These are phyloP conservation scores for Claviceps quebecensis DNA, from an alignment of 2,329 filamentous ascomycete species.

Conservation along the genomic window DNA sequence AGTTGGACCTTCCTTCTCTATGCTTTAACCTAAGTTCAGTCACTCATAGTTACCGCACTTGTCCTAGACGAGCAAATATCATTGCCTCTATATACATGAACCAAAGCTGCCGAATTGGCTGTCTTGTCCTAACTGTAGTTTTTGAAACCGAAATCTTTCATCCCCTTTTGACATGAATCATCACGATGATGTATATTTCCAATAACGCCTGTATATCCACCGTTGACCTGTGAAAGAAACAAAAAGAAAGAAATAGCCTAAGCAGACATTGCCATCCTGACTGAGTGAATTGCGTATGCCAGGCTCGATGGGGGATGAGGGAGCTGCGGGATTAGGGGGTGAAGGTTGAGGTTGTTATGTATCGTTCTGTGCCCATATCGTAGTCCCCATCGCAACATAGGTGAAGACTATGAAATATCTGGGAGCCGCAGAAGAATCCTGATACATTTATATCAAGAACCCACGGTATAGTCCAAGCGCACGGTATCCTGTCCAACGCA, in stretches of 20 bases:
- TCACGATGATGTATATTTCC: conserved; percentile 4
- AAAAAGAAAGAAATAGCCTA: not conserved
- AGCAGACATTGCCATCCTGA: not conserved
- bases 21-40: not conserved
- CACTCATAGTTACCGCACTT: not conserved
- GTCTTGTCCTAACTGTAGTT: not conserved
- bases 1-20: not conserved
- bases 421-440: not conserved
- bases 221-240: not conserved
- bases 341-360: no score
- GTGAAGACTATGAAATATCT: not conserved
- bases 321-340: not conserved
- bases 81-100: not conserved
- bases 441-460: not conserved
- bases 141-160: not conserved
- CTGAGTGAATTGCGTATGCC: not conserved
- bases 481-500: not conserved
- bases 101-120: not conserved
- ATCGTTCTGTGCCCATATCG: not conserved
- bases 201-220: not conserved
- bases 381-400: not conserved
- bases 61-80: not conserved
- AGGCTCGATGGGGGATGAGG: not conserved
- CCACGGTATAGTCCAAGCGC: not conserved
- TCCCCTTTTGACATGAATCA: conserved; percentile 2